Evolutionary conservation across 1,284 basidiomycete species (phyloP), one percentile per base, ranked within the genome.

Genomic region (Lentinus polychrous): DNA sequence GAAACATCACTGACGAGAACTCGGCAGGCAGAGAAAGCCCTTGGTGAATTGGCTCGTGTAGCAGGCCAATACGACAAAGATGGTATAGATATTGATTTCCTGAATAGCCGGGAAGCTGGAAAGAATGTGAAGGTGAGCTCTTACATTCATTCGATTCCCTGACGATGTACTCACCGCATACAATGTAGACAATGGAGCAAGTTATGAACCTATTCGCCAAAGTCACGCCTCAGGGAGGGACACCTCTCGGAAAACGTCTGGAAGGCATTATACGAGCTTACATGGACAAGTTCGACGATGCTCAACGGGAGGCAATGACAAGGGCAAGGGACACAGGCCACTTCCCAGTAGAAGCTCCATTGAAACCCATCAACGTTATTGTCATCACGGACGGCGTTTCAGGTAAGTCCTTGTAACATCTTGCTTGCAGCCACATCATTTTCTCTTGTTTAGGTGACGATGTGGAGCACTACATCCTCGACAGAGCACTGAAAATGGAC

Each of bases 341-440:
- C 44, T 52, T 56, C 8, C n/a, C 27, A 10, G 27, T 5, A 10
- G 27, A 27, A 27, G 5, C 10, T 27, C 27, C 27, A 5, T 64
- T 76, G 4, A 83, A 80, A 56, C 79, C 79, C 0, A 60, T 81
- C 24, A 82, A 82, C 55, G 75, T 73, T 49, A 73, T 85, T 22
- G 61, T 84, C 20, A 69, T 85, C 43, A 84, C 82, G 0, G 82
- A 85, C 54, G 82, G 83, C 11, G 69, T 63, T 15, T 71, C 79
- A 2, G 75, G 79, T 80, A 53, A 51, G 76, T 58, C 5, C 4
- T 18, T 18, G 18, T 7, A 15, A 37, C 14, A n/a, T 4, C 14
- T 4, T 37, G 35, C 5, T 4, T 37, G n/a, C 18, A 5, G 35
- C 8, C 33, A 34, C 8, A 34, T 8, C 10, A n/a, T n/a, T 34